A percentile compares a stretch with the other conserved stretches of the same genome.
phyloP scores from a whole-genome alignment of 768 basidiomycete species.

The Coprinellus aureogranulatus region DNA sequence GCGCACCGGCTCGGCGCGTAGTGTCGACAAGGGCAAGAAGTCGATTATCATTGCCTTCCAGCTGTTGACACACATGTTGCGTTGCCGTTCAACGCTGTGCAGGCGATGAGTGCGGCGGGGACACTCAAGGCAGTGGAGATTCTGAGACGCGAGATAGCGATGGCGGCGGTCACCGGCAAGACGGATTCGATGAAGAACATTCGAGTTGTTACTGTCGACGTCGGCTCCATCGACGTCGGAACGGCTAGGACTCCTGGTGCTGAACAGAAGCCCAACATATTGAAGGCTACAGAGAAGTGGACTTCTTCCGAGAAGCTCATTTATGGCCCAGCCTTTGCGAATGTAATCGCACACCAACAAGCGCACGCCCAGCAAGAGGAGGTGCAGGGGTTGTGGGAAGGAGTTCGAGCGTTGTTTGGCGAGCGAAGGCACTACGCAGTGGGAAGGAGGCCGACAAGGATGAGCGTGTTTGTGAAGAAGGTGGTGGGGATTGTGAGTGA shows the following conservation, averaged over 20 bases:
- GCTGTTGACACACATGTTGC: constrained; percentile 71
- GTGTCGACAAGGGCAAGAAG: constrained; percentile 51
- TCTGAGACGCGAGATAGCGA: constrained; percentile 67
- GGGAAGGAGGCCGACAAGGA: constrained; percentile 53
- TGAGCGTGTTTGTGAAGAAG: constrained; percentile 55
- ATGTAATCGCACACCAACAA: constrained; percentile 32
- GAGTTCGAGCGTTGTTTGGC: constrained; percentile 33
- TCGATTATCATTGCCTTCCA: constrained; percentile 75
- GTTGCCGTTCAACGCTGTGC: constrained; percentile 63
- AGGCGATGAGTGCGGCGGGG: constrained; percentile 74
- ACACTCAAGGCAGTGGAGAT: constrained; percentile 72
- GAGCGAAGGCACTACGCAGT: constrained; percentile 38
- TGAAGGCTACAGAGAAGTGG: constrained; percentile 67
- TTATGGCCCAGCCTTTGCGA: constrained; percentile 68
- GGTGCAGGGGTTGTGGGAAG: constrained; percentile 26
- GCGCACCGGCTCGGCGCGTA: constrained; percentile 60
- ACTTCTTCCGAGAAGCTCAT: constrained; percentile 68
- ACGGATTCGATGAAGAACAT: constrained; percentile 63
- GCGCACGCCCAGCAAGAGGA: constrained; percentile 13
- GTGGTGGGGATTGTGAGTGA: constrained; percentile 60
- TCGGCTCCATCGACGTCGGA: constrained; percentile 54
- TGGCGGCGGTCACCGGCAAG: constrained; percentile 53
- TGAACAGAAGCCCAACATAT: constrained; percentile 29
- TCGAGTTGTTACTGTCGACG: constrained; percentile 69
- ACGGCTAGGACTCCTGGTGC: constrained; percentile 17